Base-by-base conservation (phyloP, 352 stramenopile species). In the Thalassiosira exigua region DNA sequence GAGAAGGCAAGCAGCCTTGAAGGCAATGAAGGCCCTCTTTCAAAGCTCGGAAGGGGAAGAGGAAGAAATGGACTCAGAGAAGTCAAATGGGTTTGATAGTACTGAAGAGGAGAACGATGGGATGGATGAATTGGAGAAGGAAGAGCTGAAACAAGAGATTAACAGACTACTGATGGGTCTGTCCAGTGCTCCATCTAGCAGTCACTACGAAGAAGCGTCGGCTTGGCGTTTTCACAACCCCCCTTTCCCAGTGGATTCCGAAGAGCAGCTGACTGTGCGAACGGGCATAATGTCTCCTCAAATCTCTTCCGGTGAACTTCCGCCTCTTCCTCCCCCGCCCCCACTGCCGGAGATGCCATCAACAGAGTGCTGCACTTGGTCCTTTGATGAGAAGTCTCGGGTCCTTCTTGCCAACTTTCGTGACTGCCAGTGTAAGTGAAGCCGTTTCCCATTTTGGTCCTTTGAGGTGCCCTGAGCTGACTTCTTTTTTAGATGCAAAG, bases 151-250 rank as follows among this genome's bases (percentile, higher is more conserved):
- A n/a, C 30, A 44, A n/a, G 21, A 44, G 7, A 44, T 14, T 44
- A 44, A 14, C 36, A 44, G 14, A 14, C 36, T 44, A n/a, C n/a
- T n/a, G n/a, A n/a, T n/a, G n/a, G n/a, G n/a, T n/a, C n/a, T n/a
- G n/a, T n/a, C 36, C 36, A 44, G 7, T 7, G 36, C 36, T 44
- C 7, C 7, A 44, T 7, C 7, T 14, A 44, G 36, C 36, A 39
- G 41, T 12, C 74, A 65, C 51, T 91, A 89, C 46, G 67, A 87
- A 24, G 86, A 91, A 66, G 86, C 90, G 59, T 81, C 78, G 32
- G 82, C 86, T n/a, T 82, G 82, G 51, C 42, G 81, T 24, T 85
- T 81, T 65, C 80, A 91, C 74, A 86, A 90, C 56, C 83, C 86
- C 36, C 50, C 68, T 9, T 79, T 82, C 27, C 75, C 80, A 7